Evolutionary conservation across 108 stramenopile genomes (phyloP), one percentile per base, ranked within the genome.

Genomic region (Chaetoceros muelleri): DNA sequence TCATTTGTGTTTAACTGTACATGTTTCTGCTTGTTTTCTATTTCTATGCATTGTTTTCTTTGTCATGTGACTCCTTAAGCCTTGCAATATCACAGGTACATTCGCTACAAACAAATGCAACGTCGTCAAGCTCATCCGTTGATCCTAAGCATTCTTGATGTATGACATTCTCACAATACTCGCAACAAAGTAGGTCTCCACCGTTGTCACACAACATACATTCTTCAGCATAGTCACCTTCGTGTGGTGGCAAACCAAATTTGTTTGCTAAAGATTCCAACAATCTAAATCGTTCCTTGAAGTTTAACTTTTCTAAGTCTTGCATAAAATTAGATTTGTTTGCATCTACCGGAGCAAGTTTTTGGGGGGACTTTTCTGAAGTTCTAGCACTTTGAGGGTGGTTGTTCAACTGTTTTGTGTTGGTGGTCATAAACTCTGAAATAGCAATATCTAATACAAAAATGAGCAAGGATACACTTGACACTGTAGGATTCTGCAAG

Each of bases 401-500:
- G n/a, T n/a, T n/a, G n/a, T n/a, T n/a, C 13, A 40, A 13, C 5
- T 40, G 8, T 40, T 40, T 40, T 40, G 8, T 13, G 13, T 10
- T 40, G 5, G 48, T 28, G 13, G 49, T 48, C 23, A 19, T 19
- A 29, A 29, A 46, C 23, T 70, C 69, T n/a, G 74, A 29, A 1
- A 75, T 27, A 40, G 74, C 74, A 22, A 57, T 56, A 34, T 75
- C 74, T 5, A 69, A 28, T 8, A 67, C 57, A 25, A 66, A 70
- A 5, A 75, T 57, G 44, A 63, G 68, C 0, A 69, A 26, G 23
- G 61, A 47, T 16, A 75, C 24, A 10, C 55, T 26, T 3, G 69
- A 70, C 7, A 63, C 3, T 40, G 48, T 58, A 8, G 34, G 2
- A 0, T 30, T 18, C 13, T 46, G 24, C 57, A 75, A 49, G 1